A percentile compares a stretch with the other conserved stretches of the same genome.
phyloP scores from a whole-genome alignment of 768 basidiomycete genomes.

The Candolleomyces efflorescens region DNA sequence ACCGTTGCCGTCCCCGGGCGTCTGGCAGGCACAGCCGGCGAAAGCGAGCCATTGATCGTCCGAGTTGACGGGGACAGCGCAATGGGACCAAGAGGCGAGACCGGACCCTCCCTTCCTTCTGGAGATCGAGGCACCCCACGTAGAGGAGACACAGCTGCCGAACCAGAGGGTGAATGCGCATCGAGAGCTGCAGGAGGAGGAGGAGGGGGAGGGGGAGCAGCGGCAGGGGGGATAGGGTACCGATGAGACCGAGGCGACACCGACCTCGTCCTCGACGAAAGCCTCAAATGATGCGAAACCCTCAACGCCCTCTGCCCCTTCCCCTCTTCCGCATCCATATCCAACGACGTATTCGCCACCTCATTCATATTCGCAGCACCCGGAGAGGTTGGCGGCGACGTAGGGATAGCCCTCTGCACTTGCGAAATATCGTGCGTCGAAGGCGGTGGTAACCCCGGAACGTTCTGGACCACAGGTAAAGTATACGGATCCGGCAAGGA shows the following conservation, averaged over 20 bases:
- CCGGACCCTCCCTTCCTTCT: no score
- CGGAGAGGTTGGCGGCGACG: not conserved
- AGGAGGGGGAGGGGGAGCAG: conserved; percentile 11
- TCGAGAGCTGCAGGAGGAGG: conserved; percentile 17
- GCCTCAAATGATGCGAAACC: conserved; percentile 54
- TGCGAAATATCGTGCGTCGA: conserved; percentile 19
- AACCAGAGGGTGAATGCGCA: not conserved
- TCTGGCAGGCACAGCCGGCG: conserved; percentile 12
- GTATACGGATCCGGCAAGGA: conserved; percentile 24
- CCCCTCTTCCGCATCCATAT: conserved; percentile 45
- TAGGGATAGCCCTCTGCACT: conserved; percentile 1
- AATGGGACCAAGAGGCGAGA: not conserved
- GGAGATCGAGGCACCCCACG: no score
- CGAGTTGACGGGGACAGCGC: not conserved
- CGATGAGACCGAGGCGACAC: conserved; percentile 60
- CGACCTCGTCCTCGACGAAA: conserved; percentile 53
- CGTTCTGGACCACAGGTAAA: conserved; percentile 23
- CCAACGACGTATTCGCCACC: conserved; percentile 4
- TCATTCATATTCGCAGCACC: not conserved
- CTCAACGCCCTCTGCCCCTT: conserved; percentile 59
- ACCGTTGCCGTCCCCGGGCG: conserved; percentile 26
- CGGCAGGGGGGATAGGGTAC: conserved; percentile 34
- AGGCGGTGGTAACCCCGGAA: conserved; percentile 21
- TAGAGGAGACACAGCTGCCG: not conserved
- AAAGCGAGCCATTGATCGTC: conserved; percentile 11